Evolutionary conservation across 2,329 filamentous ascomycete species (phyloP).

Genomic region (Talaromyces sp.): DNA sequence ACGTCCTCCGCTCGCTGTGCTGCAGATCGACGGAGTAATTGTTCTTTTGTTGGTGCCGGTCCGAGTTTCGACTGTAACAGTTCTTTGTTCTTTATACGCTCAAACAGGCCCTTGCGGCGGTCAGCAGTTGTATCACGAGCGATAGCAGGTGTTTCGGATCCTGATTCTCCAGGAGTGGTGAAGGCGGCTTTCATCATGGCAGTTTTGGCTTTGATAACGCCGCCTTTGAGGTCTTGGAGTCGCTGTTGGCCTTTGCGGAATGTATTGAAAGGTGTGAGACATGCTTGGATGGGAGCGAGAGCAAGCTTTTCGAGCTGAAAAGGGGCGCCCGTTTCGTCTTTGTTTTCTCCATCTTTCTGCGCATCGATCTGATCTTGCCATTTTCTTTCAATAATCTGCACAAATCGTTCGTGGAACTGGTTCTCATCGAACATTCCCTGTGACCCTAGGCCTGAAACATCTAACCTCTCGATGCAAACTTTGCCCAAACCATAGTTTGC

Average conservation of each 20-base stretch:
- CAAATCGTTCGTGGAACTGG: constrained; percentile 50
- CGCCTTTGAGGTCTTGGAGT: constrained; percentile 39
- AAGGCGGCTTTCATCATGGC: constrained; percentile 28
- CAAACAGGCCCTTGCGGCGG: constrained; percentile 63
- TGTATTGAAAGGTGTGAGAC: constrained; percentile 31
- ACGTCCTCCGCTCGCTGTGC: constrained; percentile 67
- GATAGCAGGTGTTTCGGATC: constrained; percentile 20
- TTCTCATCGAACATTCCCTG: constrained; percentile 40
- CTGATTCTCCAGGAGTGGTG: constrained; percentile 13
- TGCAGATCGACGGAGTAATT: constrained; percentile 61
- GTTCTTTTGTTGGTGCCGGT: constrained; percentile 48
- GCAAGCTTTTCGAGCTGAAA: constrained; percentile 33
- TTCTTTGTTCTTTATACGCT: constrained; percentile 72
- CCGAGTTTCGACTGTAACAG: constrained; percentile 45
- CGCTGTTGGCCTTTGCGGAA: constrained; percentile 41
- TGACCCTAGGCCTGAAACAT: constrained; percentile 4
- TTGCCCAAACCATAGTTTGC: constrained; percentile 41
- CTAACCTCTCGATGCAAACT: constrained; percentile 35
- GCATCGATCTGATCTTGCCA: constrained; percentile 40
- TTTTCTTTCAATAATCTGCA: constrained; percentile 43
- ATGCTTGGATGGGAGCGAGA: constrained; percentile 36
- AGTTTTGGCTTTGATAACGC: constrained; percentile 35
- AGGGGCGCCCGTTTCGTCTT: constrained; percentile 22
- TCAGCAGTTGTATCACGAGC: constrained; percentile 28
- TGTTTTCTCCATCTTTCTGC: constrained; percentile 19